Evolutionary conservation across 331 rosid species (phyloP), one percentile per base, ranked within the genome.

Genomic region (Quercus lobata): DNA sequence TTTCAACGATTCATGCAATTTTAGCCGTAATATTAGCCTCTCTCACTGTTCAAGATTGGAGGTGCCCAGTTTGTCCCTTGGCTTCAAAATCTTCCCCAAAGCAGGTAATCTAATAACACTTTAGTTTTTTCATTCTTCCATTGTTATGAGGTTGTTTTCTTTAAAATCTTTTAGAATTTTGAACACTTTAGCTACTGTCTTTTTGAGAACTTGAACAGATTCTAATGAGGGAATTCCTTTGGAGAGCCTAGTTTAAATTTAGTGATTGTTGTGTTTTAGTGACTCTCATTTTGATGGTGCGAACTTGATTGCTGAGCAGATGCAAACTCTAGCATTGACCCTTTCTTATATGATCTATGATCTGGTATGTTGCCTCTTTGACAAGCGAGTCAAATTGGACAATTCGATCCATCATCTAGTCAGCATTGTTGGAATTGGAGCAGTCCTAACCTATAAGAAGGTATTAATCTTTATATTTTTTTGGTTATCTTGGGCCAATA

Each of bases 281-380:
- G 17, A 66, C 3, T 41, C 30, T 66, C 1, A 32, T 5, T 15
- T 30, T 14, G 66, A 35, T 52, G 69, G 9, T 81, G 75, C 61
- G 34, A 1, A 22, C 15, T 44, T 52, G 41, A n/a, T 69, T 49
- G 19, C 1, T 76, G 66, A 65, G 57, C 88, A 94, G 98, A 86
- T 86, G 94, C 81, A 81, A 84, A 72, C 85, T 60, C 86, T 91
- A 14, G 87, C 87, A 29, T 79, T 89, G 87, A 94, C 80, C 35
- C 86, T 91, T 57, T 92, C 98, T 0, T 94, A 91, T 83, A 81
- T 94, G 24, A 80, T 91, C 5, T 94, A 94, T 85, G 98, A 94
- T 84, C 53, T 87, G 9, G 76, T 84, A 17, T 91, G 97, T 78
- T 92, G 94, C 86, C 82, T 83, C 17, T 90, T 92, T 74, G 97